These are phyloP conservation scores for Rhodosorus marinus DNA, from an alignment of 23 red algal species.

Conservation along the genomic window DNA sequence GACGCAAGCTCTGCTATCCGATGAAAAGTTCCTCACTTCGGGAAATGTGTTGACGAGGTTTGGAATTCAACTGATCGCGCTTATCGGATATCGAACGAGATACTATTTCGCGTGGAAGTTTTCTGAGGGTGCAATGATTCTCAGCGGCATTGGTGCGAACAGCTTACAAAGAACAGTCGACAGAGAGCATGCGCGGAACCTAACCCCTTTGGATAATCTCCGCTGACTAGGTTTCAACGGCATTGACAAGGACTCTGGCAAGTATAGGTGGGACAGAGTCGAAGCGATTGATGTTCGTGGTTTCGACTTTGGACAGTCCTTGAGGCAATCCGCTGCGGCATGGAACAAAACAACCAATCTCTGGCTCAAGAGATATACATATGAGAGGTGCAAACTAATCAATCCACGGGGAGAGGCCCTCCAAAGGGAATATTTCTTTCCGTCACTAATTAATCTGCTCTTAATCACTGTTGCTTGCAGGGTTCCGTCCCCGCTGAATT, in stretches of 20 bases:
- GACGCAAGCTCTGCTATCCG: conserved; percentile 12
- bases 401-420: neutral
- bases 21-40: conserved; percentile 17
- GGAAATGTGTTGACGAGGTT: conserved; percentile 36
- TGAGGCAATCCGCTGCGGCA: conserved; percentile 44
- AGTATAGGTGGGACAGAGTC: conserved; percentile 44
- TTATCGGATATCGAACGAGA: conserved; percentile 77
- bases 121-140: conserved; percentile 67
- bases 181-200: neutral
- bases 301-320: conserved; percentile 68
- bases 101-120: conserved; percentile 99
- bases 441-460: neutral
- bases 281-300: conserved; percentile 61
- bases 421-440: neutral
- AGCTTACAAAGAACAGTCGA: conserved; percentile 1
- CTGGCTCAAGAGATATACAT: conserved; percentile 86
- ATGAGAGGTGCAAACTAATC: too few relatives aligned
- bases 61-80: conserved; percentile 33
- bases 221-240: neutral
- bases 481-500: conserved; percentile 34
- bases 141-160: conserved; percentile 69
- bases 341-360: conserved; percentile 99
- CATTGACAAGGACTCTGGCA: conserved; percentile 33
- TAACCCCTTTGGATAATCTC: neutral
- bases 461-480: conserved; percentile 1